Evolutionary conservation across 352 stramenopile species (phyloP), one percentile per base, ranked within the genome.

Genomic region (Globisporangium spiculum): DNA sequence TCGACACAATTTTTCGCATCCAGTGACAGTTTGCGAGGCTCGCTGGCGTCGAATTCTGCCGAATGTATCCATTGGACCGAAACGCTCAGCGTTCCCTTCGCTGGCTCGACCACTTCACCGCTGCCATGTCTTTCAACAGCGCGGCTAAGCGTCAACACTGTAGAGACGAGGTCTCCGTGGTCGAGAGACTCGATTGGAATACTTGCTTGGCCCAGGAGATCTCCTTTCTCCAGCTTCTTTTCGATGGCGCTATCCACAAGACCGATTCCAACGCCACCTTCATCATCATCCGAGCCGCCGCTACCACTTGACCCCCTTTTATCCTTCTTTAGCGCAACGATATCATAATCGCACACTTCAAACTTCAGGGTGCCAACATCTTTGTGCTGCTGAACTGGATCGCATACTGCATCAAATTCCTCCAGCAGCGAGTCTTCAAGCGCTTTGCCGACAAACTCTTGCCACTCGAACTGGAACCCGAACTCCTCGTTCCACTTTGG

Each of bases 401-500:
- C 24, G 18, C 27, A 24, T 54, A 36, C 48, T 50, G 48, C 59
- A 34, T 60, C 52, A 20, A 5, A 44, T 27, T 18, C 14, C n/a
- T 65, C 36, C 20, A 59, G 14, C 48, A n/a, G 8, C 16, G 54
- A 44, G 3, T 26, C 27, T 60, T 34, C n/a, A 20, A 60, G 30
- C 18, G 18, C 27, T 44, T 48, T 32, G 34, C 41, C n/a, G 1
- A 50, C 60, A 52, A 64, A 54, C 52, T 59, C 52, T 7, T 24
- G 4, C 66, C 66, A 71, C 10, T 56, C 38, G 5, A 58, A 46
- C 9, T 75, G 73, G 14, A 93, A 75, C 30, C 69, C 63, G 56
- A 93, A 93, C 67, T 90, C 81, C 54, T 93, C 86, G 67, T 91
- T 84, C 86, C 86, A 93, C 38, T 76, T 80, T 1, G 86, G 86